Evolutionary conservation across 768 basidiomycete species (phyloP), one percentile per base, ranked within the genome.

Genomic region (Tylopilus rubrobrunneus): DNA sequence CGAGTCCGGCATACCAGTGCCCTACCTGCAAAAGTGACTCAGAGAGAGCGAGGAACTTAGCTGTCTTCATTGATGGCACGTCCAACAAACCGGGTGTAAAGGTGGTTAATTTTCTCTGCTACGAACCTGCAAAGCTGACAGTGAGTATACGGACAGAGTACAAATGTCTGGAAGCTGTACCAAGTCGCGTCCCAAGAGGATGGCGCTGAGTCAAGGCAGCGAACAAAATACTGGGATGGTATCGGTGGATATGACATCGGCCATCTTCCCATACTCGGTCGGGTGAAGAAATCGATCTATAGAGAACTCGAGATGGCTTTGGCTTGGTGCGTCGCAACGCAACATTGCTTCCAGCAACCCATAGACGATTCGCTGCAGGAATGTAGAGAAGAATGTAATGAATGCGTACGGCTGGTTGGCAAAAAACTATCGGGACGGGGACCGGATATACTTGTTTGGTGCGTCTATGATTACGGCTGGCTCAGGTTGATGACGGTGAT

Each of bases 91-190:
- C 49, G 37, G 57, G 54, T 25, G 12, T 12, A 76, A 56, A 74
- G 67, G 86, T 85, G 29, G 45, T 54, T 34, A 74, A 68, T 19
- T 10, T 5, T 28, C 4, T 34, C 10, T 10, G 14, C n/a, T n/a
- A 9, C 7, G 34, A 36, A 15, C 33, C 33, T 34, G 5, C 12
- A 12, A 34, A 7, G 33, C 12, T 34, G 33, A 34, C 10, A 6
- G 12, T 29, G 12, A 19, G 19, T 14, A 34, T 34, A 1, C 9
- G 6, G 5, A 8, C 43, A 74, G 73, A 63, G 67, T 43, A 66
- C 72, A 10, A 70, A 71, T 41, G 63, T 73, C 14, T 15, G 4
- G 39, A 45, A 64, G 21, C 11, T 68, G 12, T n/a, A 33, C 61
- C 28, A 33, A 15, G 14, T 17, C 15, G 14, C 11, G 12, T 34